Evolutionary conservation across 106 monocot species (phyloP), one percentile per base, ranked within the genome.

Genomic region (Xerophyta viscosa): DNA sequence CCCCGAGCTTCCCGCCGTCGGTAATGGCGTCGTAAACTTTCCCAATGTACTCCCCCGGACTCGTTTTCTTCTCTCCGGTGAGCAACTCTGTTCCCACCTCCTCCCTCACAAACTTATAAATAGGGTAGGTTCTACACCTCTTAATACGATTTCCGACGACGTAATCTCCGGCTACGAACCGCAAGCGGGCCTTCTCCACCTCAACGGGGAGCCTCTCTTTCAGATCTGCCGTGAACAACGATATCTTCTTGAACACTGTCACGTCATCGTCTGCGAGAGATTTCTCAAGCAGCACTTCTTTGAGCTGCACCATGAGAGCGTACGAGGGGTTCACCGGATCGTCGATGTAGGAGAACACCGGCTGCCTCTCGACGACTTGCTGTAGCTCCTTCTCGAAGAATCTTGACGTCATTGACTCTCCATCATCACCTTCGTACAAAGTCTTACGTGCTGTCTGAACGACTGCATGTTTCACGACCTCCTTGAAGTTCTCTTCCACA

Each of bases 331-430:
- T 76, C 37, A 50, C 45, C 2, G 64, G 64, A 30, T 76, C 75
- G 41, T 76, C 75, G 29, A 65, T 41, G 45, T 74, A 74, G 27
- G 74, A 23, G 54, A 67, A 74, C 11, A 74, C 74, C 18, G 62
- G 15, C 56, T 74, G 66, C 5, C 51, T 20, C 3, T 75, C 69
- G 18, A 75, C 29, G 18, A 64, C 69, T 24, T 48, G 57, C 58
- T 69, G 49, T 27, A 75, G 29, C 17, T 75, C 75, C 58, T 69
- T 75, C 69, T 75, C 75, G 53, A 62, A 68, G 55, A 75, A 75
- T 51, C 75, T 27, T 4, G 69, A n/a, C 41, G 0, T 68, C 57
- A 52, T 63, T 62, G 20, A 75, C 63, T 63, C 17, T 64, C 75
- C 24, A 57, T 60, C 20, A 24, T 41, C 0, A 57, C 62, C 46